Percentiles rank a stretch among this genome's conserved stretches.
Conservation (phyloP, 2,329 filamentous ascomycete genomes). For the Ophiostoma ips region DNA sequence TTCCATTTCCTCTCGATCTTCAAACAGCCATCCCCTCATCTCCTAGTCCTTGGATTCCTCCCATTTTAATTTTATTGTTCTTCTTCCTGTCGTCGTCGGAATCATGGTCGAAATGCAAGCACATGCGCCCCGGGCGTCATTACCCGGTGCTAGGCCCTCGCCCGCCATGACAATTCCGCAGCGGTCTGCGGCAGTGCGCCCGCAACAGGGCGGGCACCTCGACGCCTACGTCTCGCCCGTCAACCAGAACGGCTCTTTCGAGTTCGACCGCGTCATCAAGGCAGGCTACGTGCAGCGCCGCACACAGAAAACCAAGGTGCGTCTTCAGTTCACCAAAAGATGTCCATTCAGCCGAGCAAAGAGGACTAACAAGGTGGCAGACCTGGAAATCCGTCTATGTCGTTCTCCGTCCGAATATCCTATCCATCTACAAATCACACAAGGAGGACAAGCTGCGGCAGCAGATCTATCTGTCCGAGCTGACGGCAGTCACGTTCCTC, state of each 20-base stretch:
- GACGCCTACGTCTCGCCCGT: conserved; percentile 64
- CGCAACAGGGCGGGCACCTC: conserved; percentile 33
- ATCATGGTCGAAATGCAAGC: conserved; percentile 17
- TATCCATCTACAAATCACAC: conserved; percentile 87
- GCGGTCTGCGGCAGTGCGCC: conserved; percentile 16
- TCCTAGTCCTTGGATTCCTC: too few relatives aligned
- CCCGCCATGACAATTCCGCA: conserved; percentile 8
- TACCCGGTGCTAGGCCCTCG: conserved; percentile 9
- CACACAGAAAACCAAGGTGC: conserved; percentile 83
- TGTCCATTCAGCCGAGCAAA: too few relatives aligned
- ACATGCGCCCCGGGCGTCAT: conserved; percentile 14
- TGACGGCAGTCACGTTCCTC: conserved; percentile 80
- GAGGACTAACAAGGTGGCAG: conserved; percentile 29
- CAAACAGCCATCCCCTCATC: too few relatives aligned
- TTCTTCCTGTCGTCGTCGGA: too few relatives aligned
- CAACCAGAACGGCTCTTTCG: conserved; percentile 89
- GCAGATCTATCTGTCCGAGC: conserved; percentile 75
- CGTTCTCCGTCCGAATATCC: conserved; percentile 75
- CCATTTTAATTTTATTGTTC: too few relatives aligned
- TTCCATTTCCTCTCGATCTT: too few relatives aligned
- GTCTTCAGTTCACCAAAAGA: not conserved
- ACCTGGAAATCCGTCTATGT: conserved; percentile 84
- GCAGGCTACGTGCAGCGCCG: conserved; percentile 75
- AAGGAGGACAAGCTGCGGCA: conserved; percentile 81
- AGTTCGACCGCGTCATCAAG: conserved; percentile 89